These are phyloP conservation scores for Saccharomyces hybrid DNA, from an alignment of 1,139 yeast species.

Conservation along the genomic window DNA sequence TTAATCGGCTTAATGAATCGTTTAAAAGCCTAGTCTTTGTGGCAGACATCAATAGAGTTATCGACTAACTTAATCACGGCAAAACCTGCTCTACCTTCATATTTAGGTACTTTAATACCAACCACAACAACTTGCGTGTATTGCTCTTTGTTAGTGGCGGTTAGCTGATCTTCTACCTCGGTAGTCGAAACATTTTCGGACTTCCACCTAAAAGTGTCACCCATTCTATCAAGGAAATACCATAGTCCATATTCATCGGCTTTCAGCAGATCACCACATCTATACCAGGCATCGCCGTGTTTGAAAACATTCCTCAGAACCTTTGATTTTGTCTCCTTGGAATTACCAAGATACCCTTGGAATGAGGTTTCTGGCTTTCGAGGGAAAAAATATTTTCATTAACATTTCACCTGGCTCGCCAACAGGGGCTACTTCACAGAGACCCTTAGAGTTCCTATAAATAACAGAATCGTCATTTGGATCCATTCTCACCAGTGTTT, in stretches of 20 bases:
- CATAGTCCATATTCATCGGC: constrained; percentile 62
- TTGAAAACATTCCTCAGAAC: constrained; percentile 63
- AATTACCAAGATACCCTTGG: constrained; percentile 85
- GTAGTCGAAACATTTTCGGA: constrained; percentile 92
- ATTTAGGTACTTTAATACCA: constrained; percentile 78
- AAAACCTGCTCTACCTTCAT: constrained; percentile 93
- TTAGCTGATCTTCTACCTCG: constrained; percentile 78
- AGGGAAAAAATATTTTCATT: constrained; percentile 64
- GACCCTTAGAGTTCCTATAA: constrained; percentile 64
- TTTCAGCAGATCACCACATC: constrained; percentile 78
- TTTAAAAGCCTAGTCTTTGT: constrained; percentile 32
- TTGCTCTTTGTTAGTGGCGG: constrained; percentile 33
- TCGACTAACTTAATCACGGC: constrained; percentile 61
- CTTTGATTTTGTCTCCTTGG: constrained; percentile 70
- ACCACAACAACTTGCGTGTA: constrained; percentile 75
- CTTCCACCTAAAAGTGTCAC: constrained; percentile 96
- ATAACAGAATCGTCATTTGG: constrained; percentile 71
- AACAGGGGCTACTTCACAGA: constrained; percentile 42
- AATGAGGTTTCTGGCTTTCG: constrained; percentile 60
- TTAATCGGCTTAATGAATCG: constrained; percentile 37
- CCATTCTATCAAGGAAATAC: constrained; percentile 86
- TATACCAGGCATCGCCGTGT: constrained; percentile 86
- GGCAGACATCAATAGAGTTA: constrained; percentile 29
- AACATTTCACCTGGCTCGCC: constrained; percentile 84
- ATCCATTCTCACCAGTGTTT: constrained; percentile 64